These are phyloP conservation scores for Bothriochloa decipiens DNA, from an alignment of 176 grass and related monocot genomes.

Conservation along the genomic window DNA sequence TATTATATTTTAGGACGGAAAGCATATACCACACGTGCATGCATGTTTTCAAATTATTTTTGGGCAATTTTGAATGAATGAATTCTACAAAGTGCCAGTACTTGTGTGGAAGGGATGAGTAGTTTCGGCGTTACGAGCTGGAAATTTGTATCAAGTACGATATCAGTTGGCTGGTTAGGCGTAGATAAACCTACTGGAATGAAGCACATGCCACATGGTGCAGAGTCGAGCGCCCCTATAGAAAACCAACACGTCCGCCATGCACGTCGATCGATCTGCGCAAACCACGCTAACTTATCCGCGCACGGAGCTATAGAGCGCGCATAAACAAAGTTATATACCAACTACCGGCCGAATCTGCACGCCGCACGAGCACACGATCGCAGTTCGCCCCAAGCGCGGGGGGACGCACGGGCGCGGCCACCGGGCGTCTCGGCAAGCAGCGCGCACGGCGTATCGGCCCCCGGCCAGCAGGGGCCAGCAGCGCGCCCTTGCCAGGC, in stretches of 20 bases:
- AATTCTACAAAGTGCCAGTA: too few relatives aligned
- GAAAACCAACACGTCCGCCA: slow-evolving; percentile 33
- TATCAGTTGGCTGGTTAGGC: background rate
- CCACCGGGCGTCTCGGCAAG: too few relatives aligned
- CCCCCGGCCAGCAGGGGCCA: too few relatives aligned
- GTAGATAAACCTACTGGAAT: slow-evolving; percentile 18
- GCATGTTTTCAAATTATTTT: too few relatives aligned
- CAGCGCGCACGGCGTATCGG: too few relatives aligned
- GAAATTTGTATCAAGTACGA: background rate
- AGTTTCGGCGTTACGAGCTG: background rate
- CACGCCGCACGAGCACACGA: background rate
- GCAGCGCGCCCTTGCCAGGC: too few relatives aligned
- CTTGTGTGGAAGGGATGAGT: too few relatives aligned
- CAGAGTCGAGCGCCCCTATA: background rate
- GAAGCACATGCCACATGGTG: slow-evolving; percentile 37
- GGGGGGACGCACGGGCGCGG: too few relatives aligned
- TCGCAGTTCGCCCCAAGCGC: too few relatives aligned
- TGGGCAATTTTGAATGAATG: too few relatives aligned
- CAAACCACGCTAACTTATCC: slow-evolving; percentile 8
- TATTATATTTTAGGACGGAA: too few relatives aligned
- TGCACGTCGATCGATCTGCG: slow-evolving; percentile 8
- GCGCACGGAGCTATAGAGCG: background rate
- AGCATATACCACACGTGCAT: too few relatives aligned
- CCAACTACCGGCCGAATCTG: background rate
- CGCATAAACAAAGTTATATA: background rate